Percentiles rank a stretch among this genome's conserved stretches.
Conservation (phyloP, 495 filamentous ascomycete genomes). For the Glarea lozoyensis region DNA sequence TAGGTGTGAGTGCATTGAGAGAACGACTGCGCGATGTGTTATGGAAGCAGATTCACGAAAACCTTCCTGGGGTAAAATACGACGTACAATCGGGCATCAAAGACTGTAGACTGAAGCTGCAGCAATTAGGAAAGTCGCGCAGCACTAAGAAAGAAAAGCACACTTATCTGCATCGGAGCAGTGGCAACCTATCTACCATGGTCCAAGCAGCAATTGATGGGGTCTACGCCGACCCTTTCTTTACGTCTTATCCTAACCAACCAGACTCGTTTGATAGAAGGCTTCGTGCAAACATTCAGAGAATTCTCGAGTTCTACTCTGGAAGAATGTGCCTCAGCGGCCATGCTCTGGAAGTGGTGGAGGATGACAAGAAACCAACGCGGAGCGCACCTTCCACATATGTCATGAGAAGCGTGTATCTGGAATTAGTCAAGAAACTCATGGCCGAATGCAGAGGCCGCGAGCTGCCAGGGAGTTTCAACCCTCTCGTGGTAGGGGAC, state of each 20-base stretch:
- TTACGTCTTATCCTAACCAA: slow-evolving; percentile 29
- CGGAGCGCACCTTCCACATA: no score
- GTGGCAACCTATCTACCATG: no score
- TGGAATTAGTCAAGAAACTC: slow-evolving; percentile 29
- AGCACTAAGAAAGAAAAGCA: slow-evolving; percentile 3
- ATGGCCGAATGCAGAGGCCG: slow-evolving; percentile 32
- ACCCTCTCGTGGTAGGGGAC: slow-evolving; percentile 40
- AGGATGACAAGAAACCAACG: slow-evolving; percentile 7
- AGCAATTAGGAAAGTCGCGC: neutral
- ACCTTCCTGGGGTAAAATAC: slow-evolving; percentile 19
- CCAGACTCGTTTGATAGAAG: slow-evolving; percentile 35
- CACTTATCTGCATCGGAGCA: slow-evolving; percentile 15
- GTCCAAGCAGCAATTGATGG: no score
- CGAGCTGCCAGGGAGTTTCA: slow-evolving; percentile 43
- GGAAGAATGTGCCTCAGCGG: slow-evolving; percentile 40
- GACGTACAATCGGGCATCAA: neutral
- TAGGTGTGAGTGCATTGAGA: slow-evolving; percentile 28
- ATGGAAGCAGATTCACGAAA: slow-evolving; percentile 26
- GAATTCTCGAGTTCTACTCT: slow-evolving; percentile 48
- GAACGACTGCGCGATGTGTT: slow-evolving; percentile 29
- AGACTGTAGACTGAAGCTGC: neutral
- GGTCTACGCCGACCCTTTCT: no score
- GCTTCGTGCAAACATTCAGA: slow-evolving; percentile 51
- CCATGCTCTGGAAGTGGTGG: slow-evolving; percentile 31
- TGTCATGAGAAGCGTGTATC: no score